Evolutionary conservation across 345 rosid species (phyloP), one percentile per base, ranked within the genome.

Genomic region (Euphorbia peplus): DNA sequence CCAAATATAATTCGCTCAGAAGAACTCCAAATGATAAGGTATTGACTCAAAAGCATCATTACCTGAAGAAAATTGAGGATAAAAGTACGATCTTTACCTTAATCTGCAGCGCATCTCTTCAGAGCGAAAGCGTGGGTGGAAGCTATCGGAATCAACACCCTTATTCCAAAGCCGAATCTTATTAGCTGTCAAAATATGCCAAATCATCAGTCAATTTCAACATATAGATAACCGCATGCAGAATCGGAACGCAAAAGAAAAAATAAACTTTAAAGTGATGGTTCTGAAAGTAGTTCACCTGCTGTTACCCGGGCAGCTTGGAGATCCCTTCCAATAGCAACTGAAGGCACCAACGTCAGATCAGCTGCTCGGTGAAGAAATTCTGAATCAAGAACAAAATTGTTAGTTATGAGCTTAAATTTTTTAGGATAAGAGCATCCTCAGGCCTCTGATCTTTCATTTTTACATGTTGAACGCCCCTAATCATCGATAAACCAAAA

Each of bases 351-450:
- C 76, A 95, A 75, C 3, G 97, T 95, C 48, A 95, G 97, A 82
- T 91, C 99, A 67, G 99, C 98, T 41, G 97, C 99, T 79, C 90
- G 83, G 66, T 95, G 99, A 81, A 95, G 99, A 77, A 95, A 95
- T 78, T 91, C 99, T 95, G 82, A 70, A 47, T 60, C 11, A 60
- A 67, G 28, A 56, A 69, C 48, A 64, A 41, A 42, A 26, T n/a
- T 15, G 10, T 50, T 39, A 54, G 37, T 29, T 52, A 66, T 71
- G 18, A 37, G 55, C 72, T 41, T 29, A 24, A 62, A 42, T 44
- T 12, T 15, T 2, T 7, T 11, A 44, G 50, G 50, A 44, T 0
- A 12, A 44, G 50, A 44, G 50, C 15, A 10, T 44, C 18, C 50
- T 44, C 15, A 5, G 50, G 50, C 15, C 15, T 44, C 18, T 8